Percentiles rank a stretch among this genome's conserved stretches.
phyloP scores from a whole-genome alignment of 495 filamentous ascomycete species.

The Penicillium pulvis region DNA sequence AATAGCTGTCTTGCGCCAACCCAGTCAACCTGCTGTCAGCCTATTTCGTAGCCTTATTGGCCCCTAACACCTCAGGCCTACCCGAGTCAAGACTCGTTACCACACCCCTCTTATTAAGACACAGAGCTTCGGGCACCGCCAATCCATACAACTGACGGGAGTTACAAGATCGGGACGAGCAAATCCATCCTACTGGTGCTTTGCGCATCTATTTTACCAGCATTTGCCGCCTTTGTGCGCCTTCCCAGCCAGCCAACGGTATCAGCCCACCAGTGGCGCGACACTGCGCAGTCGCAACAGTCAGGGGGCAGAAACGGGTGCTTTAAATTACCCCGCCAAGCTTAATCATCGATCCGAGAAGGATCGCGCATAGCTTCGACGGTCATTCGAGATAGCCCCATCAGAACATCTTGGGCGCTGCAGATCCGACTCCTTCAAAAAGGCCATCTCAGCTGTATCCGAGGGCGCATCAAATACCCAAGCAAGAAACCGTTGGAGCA shows the following conservation, averaged over 20 bases:
- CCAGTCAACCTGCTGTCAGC: not conserved
- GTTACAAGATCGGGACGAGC: not conserved
- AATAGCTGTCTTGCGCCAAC: not conserved
- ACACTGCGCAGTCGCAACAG: not conserved
- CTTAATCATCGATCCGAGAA: not conserved
- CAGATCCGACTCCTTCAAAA: not conserved
- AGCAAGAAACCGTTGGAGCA: not conserved
- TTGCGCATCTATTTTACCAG: not conserved
- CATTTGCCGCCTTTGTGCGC: not conserved
- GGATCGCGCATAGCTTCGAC: not conserved
- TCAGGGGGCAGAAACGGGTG: slow-evolving; percentile 4
- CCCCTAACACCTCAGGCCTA: slow-evolving; percentile 1
- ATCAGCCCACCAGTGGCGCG: slow-evolving; percentile 1
- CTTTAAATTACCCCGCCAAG: not conserved
- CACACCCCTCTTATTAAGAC: not conserved
- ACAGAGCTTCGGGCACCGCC: not conserved
- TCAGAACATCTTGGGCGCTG: not conserved
- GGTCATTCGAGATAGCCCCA: not conserved
- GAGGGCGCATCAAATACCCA: not conserved
- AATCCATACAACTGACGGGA: not conserved
- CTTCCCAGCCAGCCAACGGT: not conserved
- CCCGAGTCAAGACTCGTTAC: not conserved
- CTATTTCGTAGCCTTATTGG: not conserved
- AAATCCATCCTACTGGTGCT: not conserved
- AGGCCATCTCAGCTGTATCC: not conserved